A percentile compares a stretch with the other conserved stretches of the same genome.
Conservation (phyloP, 2,329 filamentous ascomycete genomes). For the Sporothrix luriei region DNA sequence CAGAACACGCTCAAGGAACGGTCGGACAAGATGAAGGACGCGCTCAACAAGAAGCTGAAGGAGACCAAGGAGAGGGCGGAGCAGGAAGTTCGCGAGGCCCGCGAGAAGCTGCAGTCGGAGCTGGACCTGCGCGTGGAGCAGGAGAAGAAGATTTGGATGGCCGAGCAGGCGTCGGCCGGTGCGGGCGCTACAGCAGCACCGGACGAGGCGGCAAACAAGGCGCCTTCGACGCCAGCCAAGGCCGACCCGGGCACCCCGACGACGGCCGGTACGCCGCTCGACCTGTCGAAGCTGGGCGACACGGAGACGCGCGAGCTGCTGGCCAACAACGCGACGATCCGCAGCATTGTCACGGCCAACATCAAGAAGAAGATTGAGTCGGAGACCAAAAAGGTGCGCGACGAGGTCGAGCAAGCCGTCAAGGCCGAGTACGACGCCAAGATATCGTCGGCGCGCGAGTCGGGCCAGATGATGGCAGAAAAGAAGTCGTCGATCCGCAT, state of each 20-base stretch:
- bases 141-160: conserved; percentile 64
- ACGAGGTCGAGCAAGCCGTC: conserved; percentile 53
- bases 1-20: conserved; percentile 64
- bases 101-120: conserved; percentile 54
- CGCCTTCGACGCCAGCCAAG: conserved; percentile 29
- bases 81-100: conserved; percentile 55
- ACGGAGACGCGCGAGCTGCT: conserved; percentile 60
- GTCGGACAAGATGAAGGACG: conserved; percentile 69
- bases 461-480: conserved; percentile 70
- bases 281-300: conserved; percentile 56
- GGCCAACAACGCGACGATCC: conserved; percentile 58
- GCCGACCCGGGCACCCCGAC: conserved; percentile 40
- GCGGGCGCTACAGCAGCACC: not conserved
- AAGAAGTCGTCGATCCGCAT: conserved; percentile 75
- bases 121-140: conserved; percentile 59
- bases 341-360: conserved; percentile 61
- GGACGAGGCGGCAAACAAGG: not conserved
- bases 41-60: conserved; percentile 69
- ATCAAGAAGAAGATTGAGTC: conserved; percentile 70
- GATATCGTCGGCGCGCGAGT: conserved; percentile 57
- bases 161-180: conserved; percentile 50
- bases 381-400: conserved; percentile 63
- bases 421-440: conserved; percentile 58
- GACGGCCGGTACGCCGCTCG: conserved; percentile 39
- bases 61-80: conserved; percentile 62